Evolutionary conservation across 805 yeast species (phyloP).

Genomic region (Zygotorulaspora chibaensis): DNA sequence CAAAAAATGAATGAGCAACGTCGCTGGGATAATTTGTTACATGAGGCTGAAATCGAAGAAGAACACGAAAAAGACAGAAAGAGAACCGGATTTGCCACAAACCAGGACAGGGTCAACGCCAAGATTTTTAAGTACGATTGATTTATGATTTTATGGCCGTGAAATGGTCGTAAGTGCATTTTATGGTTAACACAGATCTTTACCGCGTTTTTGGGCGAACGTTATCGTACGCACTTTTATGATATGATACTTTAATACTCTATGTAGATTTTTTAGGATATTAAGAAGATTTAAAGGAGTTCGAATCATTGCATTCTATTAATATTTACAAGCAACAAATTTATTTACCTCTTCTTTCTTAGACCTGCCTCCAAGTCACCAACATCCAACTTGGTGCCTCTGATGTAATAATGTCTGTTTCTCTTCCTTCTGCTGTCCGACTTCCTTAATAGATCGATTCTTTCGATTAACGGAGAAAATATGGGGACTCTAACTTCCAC

Average conservation of each 20-base stretch:
- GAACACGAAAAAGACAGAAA: slow-evolving; percentile 18
- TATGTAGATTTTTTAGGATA: background rate
- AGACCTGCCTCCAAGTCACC: slow-evolving; percentile 55
- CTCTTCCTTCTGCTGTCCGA: slow-evolving; percentile 60
- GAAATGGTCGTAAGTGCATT: background rate
- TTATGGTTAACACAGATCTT: background rate
- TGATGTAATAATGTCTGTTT: slow-evolving; percentile 86
- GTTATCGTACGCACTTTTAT: background rate
- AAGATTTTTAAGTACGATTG: slow-evolving; percentile 31
- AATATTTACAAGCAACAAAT: slow-evolving; percentile 10
- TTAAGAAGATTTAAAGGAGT: background rate
- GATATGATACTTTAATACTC: background rate
- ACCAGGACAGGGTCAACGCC: slow-evolving; percentile 38
- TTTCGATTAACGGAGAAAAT: slow-evolving; percentile 71
- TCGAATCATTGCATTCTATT: background rate
- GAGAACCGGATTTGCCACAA: slow-evolving; percentile 24
- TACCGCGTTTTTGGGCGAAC: background rate
- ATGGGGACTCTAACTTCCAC: slow-evolving; percentile 80
- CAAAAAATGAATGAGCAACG: slow-evolving; percentile 34
- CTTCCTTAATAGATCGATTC: slow-evolving; percentile 72
- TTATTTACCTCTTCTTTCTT: slow-evolving; percentile 29
- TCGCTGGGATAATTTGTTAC: slow-evolving; percentile 48
- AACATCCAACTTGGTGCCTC: slow-evolving; percentile 72
- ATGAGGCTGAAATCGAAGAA: slow-evolving; percentile 41
- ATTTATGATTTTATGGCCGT: background rate